Evolutionary conservation across 257 asterid genomes (phyloP), one percentile per base, ranked within the genome.

Genomic region (Lantana camara): DNA sequence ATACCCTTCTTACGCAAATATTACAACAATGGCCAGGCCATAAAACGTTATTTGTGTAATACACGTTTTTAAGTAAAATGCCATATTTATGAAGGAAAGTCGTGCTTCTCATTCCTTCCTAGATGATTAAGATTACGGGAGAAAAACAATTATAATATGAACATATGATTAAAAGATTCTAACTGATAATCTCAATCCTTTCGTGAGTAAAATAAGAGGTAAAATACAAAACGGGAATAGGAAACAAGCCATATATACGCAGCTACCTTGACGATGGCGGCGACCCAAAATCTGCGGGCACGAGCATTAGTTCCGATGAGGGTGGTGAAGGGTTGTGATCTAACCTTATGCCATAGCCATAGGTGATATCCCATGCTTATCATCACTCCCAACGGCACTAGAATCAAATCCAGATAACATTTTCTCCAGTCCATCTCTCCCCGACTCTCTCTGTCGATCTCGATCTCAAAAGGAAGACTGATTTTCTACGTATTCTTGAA

Each of bases 211-310:
- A n/a, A n/a, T n/a, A n/a, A n/a, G n/a, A n/a, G n/a, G n/a, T n/a
- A n/a, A n/a, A n/a, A n/a, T n/a, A n/a, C n/a, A n/a, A n/a, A n/a
- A n/a, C n/a, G n/a, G n/a, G n/a, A n/a, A n/a, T n/a, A n/a, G n/a
- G n/a, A n/a, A n/a, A n/a, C n/a, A n/a, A n/a, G n/a, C n/a, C n/a
- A n/a, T n/a, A n/a, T n/a, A n/a, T n/a, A n/a, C n/a, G n/a, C n/a
- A n/a, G n/a, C n/a, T 77, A 85, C 92, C 89, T 85, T 82, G 85
- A 85, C 82, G 52, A 85, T 85, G 65, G 86, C 75, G 9, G 81
- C 42, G 35, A 82, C 92, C 92, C 89, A 85, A 14, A 82, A 67
- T 23, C 89, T 82, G 23, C 92, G 82, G 47, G 82, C 86, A 21
- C 8, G 73, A 30, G 92, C 69, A 58, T 85, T 85, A 1, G 77